A percentile compares a stretch with the other conserved stretches of the same genome.
These are phyloP conservation scores for Globisporangium abappressorium DNA, from an alignment of 352 stramenopile species.

Conservation along the genomic window DNA sequence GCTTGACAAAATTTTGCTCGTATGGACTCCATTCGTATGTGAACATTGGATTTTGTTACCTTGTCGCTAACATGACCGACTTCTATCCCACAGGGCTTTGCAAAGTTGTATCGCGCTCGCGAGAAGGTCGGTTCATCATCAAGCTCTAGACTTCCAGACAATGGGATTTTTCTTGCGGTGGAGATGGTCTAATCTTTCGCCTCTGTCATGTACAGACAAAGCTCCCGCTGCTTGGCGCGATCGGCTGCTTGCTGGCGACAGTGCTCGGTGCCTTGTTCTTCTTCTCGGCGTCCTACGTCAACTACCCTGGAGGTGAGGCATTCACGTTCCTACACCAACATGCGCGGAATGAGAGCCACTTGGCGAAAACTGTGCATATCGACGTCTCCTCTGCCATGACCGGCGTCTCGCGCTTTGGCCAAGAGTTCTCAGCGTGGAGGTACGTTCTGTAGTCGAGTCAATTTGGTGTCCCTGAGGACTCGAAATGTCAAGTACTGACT, in stretches of 20 bases:
- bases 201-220: conserved; percentile 25
- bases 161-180: background rate
- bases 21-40: background rate
- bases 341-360: conserved; percentile 23
- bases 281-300: conserved; percentile 73
- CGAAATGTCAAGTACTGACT: background rate
- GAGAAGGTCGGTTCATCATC: conserved; percentile 39
- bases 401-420: conserved; percentile 89
- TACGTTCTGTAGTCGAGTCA: conserved; percentile 16
- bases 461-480: background rate
- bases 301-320: conserved; percentile 91
- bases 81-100: conserved; percentile 34
- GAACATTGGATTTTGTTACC: no score
- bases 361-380: conserved; percentile 80
- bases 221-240: conserved; percentile 51
- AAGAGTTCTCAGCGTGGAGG: conserved; percentile 75
- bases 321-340: conserved; percentile 62
- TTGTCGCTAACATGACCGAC: background rate
- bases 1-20: background rate
- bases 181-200: background rate
- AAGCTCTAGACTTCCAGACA: background rate
- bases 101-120: conserved; percentile 65
- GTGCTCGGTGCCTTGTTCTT: conserved; percentile 51
- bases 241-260: conserved; percentile 47
- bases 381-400: conserved; percentile 94